Evolutionary conservation across 2,329 filamentous ascomycete species (phyloP).

Genomic region (Colletotrichum sp.): DNA sequence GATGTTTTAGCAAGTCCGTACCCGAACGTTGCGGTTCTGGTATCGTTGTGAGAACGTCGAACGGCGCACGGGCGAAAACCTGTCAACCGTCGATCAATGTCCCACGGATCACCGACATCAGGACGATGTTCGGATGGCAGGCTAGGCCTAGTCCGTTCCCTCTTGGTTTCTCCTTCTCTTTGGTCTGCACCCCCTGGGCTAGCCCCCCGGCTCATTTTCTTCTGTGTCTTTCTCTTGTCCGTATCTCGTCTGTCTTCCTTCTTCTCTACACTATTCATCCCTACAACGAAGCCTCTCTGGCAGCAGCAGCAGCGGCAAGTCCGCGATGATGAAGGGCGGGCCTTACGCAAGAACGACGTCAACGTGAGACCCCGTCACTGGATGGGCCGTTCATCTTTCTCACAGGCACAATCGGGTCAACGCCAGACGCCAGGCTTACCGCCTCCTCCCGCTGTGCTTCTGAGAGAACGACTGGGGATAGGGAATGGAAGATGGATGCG

Average conservation of each 20-base stretch:
- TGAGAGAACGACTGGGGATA: background rate
- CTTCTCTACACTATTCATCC: background rate
- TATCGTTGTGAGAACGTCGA: background rate
- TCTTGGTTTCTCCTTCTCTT: background rate
- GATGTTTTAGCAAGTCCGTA: slow-evolving; percentile 14
- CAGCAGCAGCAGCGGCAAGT: background rate
- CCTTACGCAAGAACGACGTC: slow-evolving; percentile 4
- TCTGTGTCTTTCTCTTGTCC: background rate
- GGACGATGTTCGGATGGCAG: slow-evolving; percentile 13
- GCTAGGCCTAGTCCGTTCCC: background rate
- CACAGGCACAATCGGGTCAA: background rate
- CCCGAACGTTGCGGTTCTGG: background rate
- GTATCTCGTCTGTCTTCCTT: background rate
- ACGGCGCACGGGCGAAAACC: slow-evolving; percentile 8
- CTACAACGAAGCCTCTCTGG: background rate
- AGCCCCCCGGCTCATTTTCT: background rate
- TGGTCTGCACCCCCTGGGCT: background rate
- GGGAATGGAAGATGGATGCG: background rate
- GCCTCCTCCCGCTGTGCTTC: background rate
- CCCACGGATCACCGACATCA: slow-evolving; percentile 15
- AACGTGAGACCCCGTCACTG: background rate
- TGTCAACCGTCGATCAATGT: slow-evolving; percentile 13
- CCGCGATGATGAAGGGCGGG: background rate
- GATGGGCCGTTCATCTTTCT: background rate
- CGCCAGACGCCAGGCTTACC: background rate